phyloP scores from a whole-genome alignment of 2,329 filamentous ascomycete genomes.

The Periglandula ipomoeae region DNA sequence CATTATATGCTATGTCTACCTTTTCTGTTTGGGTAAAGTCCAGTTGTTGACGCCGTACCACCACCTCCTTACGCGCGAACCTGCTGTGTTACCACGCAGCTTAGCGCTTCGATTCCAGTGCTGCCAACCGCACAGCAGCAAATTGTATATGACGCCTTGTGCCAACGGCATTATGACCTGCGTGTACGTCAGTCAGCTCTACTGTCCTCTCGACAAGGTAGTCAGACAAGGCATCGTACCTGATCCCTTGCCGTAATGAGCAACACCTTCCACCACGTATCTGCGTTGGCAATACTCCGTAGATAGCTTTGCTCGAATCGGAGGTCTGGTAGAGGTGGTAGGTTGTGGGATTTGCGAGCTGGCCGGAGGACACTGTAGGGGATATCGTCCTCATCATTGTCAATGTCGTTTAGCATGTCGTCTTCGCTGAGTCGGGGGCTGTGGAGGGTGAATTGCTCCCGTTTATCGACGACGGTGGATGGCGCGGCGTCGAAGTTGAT shows the following conservation, averaged over 20 bases:
- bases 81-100: slow-evolving; percentile 66
- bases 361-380: slow-evolving; percentile 56
- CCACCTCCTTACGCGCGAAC: slow-evolving; percentile 75
- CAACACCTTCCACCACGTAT: slow-evolving; percentile 68
- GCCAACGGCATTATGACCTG: slow-evolving; percentile 77
- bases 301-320: slow-evolving; percentile 98
- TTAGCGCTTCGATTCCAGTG: slow-evolving; percentile 76
- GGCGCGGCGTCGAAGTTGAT: slow-evolving; percentile 70
- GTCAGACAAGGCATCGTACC: too few relatives aligned
- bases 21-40: slow-evolving; percentile 53
- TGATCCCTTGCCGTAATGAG: slow-evolving; percentile 87
- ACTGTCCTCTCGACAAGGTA: too few relatives aligned
- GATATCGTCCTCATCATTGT: slow-evolving; percentile 55
- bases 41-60: slow-evolving; percentile 96
- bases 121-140: slow-evolving; percentile 79
- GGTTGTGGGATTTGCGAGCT: slow-evolving; percentile 33
- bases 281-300: slow-evolving; percentile 71
- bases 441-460: slow-evolving; percentile 19
- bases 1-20: neutral
- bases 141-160: slow-evolving; percentile 83
- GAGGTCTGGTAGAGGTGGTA: slow-evolving; percentile 71
- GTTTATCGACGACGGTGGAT: slow-evolving; percentile 61
- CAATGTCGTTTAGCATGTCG: slow-evolving; percentile 28
- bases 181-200: slow-evolving; percentile 8
- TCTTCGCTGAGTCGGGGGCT: slow-evolving; percentile 13